Conservation (phyloP, 2,329 filamentous ascomycete genomes). For the Claviceps sp. region DNA sequence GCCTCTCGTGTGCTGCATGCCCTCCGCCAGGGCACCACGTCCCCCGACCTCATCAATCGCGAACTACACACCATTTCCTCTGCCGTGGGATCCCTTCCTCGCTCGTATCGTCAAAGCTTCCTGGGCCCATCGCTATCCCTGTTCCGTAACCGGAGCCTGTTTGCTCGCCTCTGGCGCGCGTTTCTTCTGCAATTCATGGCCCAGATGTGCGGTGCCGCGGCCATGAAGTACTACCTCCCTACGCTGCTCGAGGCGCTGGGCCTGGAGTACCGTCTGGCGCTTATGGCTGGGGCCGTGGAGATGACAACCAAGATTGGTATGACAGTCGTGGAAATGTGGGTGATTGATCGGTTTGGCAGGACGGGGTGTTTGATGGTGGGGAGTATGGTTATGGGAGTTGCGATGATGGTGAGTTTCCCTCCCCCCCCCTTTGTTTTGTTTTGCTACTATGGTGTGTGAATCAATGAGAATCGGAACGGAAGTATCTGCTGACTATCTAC, state of each 20-base stretch:
- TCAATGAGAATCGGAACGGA: too few relatives aligned
- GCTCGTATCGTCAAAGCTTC: slow-evolving; percentile 11
- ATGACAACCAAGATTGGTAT: slow-evolving; percentile 44
- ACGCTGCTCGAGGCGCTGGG: slow-evolving; percentile 38
- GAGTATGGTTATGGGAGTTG: slow-evolving; percentile 36
- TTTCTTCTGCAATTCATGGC: slow-evolving; percentile 45
- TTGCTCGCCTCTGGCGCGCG: slow-evolving; percentile 41
- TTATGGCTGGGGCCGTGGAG: slow-evolving; percentile 42
- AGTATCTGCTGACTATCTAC: neutral
- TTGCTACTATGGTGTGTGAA: too few relatives aligned
- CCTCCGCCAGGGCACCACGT: slow-evolving; percentile 32
- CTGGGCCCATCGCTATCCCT: slow-evolving; percentile 22
- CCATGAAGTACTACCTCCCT: slow-evolving; percentile 48
- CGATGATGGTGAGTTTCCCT: slow-evolving; percentile 31
- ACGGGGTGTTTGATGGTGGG: slow-evolving; percentile 34
- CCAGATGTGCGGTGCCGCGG: slow-evolving; percentile 45
- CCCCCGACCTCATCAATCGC: slow-evolving; percentile 21
- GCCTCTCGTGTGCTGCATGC: slow-evolving; percentile 32
- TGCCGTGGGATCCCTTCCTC: slow-evolving; percentile 26
- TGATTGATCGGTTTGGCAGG: slow-evolving; percentile 40
- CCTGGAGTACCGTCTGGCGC: slow-evolving; percentile 29
- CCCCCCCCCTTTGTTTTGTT: too few relatives aligned
- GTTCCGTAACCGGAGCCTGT: slow-evolving; percentile 33
- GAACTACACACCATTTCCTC: slow-evolving; percentile 33
- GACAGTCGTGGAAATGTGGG: slow-evolving; percentile 40